A percentile compares a stretch with the other conserved stretches of the same genome.
Evolutionary conservation across 192 early-diverging fungal species (phyloP).

Genomic region (Backusella tuberculispora): DNA sequence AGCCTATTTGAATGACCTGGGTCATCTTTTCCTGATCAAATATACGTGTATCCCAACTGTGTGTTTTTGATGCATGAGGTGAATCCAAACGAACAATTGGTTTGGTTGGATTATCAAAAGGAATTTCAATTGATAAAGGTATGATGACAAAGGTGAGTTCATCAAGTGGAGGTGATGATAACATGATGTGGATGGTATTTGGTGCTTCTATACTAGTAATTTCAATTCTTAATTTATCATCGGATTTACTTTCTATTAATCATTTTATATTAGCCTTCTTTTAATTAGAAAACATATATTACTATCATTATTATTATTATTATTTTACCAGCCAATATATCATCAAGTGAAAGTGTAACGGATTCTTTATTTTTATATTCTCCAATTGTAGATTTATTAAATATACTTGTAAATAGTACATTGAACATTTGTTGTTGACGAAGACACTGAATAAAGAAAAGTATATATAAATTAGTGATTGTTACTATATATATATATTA

Average conservation of each 20-base stretch:
- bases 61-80: neutral
- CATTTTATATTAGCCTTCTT: neutral
- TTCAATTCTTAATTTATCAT: conserved; percentile 28
- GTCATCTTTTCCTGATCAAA: conserved; percentile 39
- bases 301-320: neutral
- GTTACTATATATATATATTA: neutral
- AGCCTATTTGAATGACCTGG: conserved; percentile 19
- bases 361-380: neutral
- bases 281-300: neutral
- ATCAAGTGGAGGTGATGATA: conserved; percentile 19
- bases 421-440: conserved; percentile 45
- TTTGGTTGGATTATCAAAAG: conserved; percentile 13
- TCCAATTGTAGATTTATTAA: conserved; percentile 18
- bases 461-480: neutral
- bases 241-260: conserved; percentile 17
- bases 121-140: conserved; percentile 27
- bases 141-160: conserved; percentile 22
- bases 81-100: conserved; percentile 28
- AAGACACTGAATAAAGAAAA: conserved; percentile 15
- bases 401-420: conserved; percentile 34
- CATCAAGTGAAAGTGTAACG: conserved; percentile 25
- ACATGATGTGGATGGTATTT: conserved; percentile 25
- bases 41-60: conserved; percentile 27
- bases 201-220: conserved; percentile 29
- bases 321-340: conserved; percentile 34